Conservation (phyloP, 495 filamentous ascomycete species). For the Polyplosphaeria fusca region DNA sequence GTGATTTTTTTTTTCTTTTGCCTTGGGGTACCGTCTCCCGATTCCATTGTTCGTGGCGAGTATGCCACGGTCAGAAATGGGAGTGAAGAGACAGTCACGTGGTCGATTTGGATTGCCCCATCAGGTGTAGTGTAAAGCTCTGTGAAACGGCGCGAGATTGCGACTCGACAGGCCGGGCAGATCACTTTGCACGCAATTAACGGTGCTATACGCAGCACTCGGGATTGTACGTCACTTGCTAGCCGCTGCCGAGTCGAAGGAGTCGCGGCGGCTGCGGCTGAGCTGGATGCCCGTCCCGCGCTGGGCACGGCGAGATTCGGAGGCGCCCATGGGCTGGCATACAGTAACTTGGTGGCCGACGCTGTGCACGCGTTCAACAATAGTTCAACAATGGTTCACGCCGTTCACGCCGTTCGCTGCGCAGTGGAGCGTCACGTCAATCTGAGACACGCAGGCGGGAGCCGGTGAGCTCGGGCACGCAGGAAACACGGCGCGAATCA, state of each 20-base stretch:
- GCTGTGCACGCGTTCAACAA: neutral
- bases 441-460: neutral
- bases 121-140: neutral
- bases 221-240: neutral
- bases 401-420: conserved; percentile 3
- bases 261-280: neutral
- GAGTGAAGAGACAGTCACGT: neutral
- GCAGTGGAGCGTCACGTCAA: conserved; percentile 3
- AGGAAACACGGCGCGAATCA: conserved; percentile 11
- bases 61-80: too few species aligned
- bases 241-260: neutral
- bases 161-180: conserved; percentile 5
- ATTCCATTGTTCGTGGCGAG: neutral
- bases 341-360: conserved; percentile 8
- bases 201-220: neutral
- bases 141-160: neutral
- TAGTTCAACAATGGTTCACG: neutral
- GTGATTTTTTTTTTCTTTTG: conserved; percentile 6
- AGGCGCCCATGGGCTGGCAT: neutral
- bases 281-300: neutral
- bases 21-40: neutral
- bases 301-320: neutral
- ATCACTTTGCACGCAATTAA: conserved; percentile 1
- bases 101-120: neutral
- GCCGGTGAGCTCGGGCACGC: neutral